Conservation (phyloP, 2,329 filamentous ascomycete species). For the Fusarium marasasianum region DNA sequence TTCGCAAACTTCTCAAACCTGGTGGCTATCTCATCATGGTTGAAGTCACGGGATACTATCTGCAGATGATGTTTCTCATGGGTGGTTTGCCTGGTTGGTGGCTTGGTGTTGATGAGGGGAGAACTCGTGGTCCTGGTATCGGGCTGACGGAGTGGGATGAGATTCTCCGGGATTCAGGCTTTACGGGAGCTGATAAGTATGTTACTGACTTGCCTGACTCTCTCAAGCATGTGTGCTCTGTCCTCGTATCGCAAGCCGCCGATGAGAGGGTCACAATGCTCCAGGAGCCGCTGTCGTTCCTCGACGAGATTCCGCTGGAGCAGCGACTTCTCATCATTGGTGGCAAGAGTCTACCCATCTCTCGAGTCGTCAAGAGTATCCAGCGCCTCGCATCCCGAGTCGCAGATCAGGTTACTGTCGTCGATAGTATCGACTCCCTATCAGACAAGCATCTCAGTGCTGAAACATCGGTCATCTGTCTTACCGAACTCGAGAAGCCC, state of each 20-base stretch:
- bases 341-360: background rate
- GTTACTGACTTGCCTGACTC: background rate
- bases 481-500: background rate
- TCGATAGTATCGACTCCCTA: background rate
- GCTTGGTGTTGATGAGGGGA: conserved; percentile 7
- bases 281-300: background rate
- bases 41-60: background rate
- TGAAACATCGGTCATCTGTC: background rate
- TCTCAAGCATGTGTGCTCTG: background rate
- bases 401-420: background rate
- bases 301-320: background rate
- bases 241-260: background rate
- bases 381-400: background rate
- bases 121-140: background rate
- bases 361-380: background rate
- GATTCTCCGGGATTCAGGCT: background rate
- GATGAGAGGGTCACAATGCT: background rate
- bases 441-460: background rate
- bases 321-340: background rate
- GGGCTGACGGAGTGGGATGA: background rate
- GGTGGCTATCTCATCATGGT: conserved; percentile 1
- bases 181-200: background rate
- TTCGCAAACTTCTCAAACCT: background rate
- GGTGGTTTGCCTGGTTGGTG: conserved; percentile 5
- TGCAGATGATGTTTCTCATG: background rate